Base-by-base conservation (phyloP, 345 rosid genomes). In the Barbarea vulgaris region DNA sequence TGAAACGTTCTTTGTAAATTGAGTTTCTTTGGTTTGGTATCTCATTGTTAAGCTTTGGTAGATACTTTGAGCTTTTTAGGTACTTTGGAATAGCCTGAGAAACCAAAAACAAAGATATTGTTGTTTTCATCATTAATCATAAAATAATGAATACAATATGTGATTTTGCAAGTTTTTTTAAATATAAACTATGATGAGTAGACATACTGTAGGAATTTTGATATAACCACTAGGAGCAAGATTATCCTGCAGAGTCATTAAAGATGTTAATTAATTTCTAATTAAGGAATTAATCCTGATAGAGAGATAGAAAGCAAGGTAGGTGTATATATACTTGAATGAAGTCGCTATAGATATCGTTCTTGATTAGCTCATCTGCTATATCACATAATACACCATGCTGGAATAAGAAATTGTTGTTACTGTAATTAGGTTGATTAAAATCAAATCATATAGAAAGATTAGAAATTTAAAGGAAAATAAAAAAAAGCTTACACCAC, bases 21-120 rank as follows among this genome's bases (percentile, higher is more conserved):
- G 89, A 11, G 44, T 33, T 34, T 58, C 44, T 58, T 18, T 58
- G 44, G 9, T 18, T 3, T 18, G 64, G 8, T 64, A 80, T 81
- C 85, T 89, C 97, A 61, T 95, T 94, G 82, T 86, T 91, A 54
- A 91, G 95, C 87, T 74, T 88, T 1, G 96, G 96, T 78, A 94
- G 96, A 78, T 86, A 94, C 79, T 80, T 84, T 33, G 92, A 88
- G 52, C 80, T 84, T 37, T 78, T 64, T 3, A 79, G 22, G 62
- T 79, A 79, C 31, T 27, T 60, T 31, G 10, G 4, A 0, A 62
- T 30, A 6, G 44, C 61, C 81, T 79, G 54, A 48, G 39, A 72
- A 78, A 72, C 66, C 17, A 60, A 61, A 75, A 59, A 15, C 24
- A 58, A 48, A 11, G 4, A 10, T 19, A 12, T 1, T 73, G 28